Evolutionary conservation across 2,329 filamentous ascomycete genomes (phyloP), one percentile per base, ranked within the genome.

Genomic region (Arthrinium phaeospermum): DNA sequence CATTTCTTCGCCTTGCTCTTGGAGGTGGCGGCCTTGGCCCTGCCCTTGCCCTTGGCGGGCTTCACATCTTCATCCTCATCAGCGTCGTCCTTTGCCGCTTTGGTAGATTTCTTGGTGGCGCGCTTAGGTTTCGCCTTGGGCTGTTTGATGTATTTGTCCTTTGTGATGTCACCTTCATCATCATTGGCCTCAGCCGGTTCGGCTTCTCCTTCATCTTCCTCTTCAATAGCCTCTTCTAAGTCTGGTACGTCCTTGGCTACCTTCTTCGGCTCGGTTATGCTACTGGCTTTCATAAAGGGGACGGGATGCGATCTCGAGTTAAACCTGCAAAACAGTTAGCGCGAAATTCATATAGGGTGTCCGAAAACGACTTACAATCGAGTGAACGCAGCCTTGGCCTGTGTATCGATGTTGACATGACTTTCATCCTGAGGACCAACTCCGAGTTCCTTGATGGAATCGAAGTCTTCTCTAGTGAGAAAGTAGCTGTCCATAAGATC

Each of bases 401-500:
- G 93, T 3, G 92, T 87, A 72, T 98, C 94, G 70, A 98, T 92
- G 73, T 91, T 93, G 76, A 97, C 88, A 1, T 85, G 85, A 24
- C 92, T 91, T 82, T 95, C 91, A 74, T 92, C 88, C 88, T 97
- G 95, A 1, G 91, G 90, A 5, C 96, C 96, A 19, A 99, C 90
- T 8, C 95, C 96, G 34, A 99, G 89, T 83, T 99, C 96, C 81
- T 95, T 88, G 77, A 99, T 94, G 13, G 92, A 93, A 80, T 99
- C 96, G 82, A 96, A 97, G 80, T 99, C 96, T 34, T 99, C 96
- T 74, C 93, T 92, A 0, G 96, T 98, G 72, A 99, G 86, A 82
- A 92, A 99, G 83, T 99, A 99, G 80, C 92, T 95, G 80, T 99
- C 96, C 96, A 99, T 98, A 71, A 98, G 87, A 71, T 96, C 91